Percentiles rank a stretch among this genome's conserved stretches.
These are phyloP conservation scores for Botrytis cinerea DNA, from an alignment of 2,329 filamentous ascomycete genomes.

Conservation along the genomic window DNA sequence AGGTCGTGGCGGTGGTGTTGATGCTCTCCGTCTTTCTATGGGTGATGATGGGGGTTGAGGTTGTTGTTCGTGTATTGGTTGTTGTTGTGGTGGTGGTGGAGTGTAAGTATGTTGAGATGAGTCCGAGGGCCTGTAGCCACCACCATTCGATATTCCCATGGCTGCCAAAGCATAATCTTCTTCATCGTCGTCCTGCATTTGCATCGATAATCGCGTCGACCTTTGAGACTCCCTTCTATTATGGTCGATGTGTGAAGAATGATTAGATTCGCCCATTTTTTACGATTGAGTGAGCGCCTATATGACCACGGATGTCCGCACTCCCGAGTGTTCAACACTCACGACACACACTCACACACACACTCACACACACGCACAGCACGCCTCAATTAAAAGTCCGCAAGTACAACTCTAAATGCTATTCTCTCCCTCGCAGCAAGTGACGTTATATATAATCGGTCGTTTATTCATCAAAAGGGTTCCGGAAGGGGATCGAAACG, in stretches of 20 bases:
- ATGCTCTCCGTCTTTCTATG: constrained; percentile 33
- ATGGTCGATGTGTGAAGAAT: constrained; percentile 40
- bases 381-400: constrained; percentile 15
- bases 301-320: constrained; percentile 19
- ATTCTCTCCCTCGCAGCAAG: background rate
- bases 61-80: constrained; percentile 21
- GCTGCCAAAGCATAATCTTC: constrained; percentile 53
- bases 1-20: constrained; percentile 45
- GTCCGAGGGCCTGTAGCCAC: constrained; percentile 21
- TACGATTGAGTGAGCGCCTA: constrained; percentile 15
- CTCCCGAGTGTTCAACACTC: constrained; percentile 24
- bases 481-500: background rate
- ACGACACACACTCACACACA: background rate
- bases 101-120: constrained; percentile 30
- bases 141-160: constrained; percentile 54
- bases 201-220: constrained; percentile 42
- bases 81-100: constrained; percentile 31
- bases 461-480: constrained; percentile 5
- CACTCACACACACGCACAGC: background rate
- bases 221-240: constrained; percentile 49
- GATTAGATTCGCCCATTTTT: constrained; percentile 29
- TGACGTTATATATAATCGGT: constrained; percentile 12
- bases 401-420: background rate
- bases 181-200: constrained; percentile 44
- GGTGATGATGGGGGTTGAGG: constrained; percentile 30